Evolutionary conservation across 106 monocot genomes (phyloP).

Genomic region (Acorus gramineus): DNA sequence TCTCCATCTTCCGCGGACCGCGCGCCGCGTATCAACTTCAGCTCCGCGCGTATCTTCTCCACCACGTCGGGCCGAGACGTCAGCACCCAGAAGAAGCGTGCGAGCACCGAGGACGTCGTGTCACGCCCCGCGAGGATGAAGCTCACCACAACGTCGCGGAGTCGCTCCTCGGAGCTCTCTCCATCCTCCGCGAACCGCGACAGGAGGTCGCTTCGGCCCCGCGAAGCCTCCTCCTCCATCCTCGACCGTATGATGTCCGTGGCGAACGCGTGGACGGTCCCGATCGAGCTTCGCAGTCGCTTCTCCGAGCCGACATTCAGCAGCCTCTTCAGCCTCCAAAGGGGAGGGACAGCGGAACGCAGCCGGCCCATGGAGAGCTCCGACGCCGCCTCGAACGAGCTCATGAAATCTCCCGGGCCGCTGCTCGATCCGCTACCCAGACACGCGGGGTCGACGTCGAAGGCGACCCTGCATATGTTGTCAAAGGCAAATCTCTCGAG

Average conservation of each 20-base stretch:
- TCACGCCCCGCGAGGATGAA: slow-evolving; percentile 23
- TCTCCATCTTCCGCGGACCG: background rate
- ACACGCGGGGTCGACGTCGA: slow-evolving; percentile 12
- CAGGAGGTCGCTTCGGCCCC: too few relatives aligned
- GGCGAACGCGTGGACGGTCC: too few relatives aligned
- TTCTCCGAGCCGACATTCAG: too few relatives aligned
- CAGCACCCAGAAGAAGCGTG: slow-evolving; percentile 18
- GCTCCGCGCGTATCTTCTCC: slow-evolving; percentile 6
- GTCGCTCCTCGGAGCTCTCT: too few relatives aligned
- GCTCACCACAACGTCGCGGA: slow-evolving; percentile 17
- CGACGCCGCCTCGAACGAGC: too few relatives aligned
- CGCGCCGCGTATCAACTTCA: background rate
- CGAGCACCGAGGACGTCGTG: slow-evolving; percentile 12
- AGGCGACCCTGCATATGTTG: slow-evolving; percentile 19
- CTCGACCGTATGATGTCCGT: too few relatives aligned
- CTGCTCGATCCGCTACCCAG: background rate
- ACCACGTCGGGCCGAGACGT: slow-evolving; percentile 3
- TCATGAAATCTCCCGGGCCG: background rate
- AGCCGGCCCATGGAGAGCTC: too few relatives aligned
- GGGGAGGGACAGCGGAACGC: too few relatives aligned
- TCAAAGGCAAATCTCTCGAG: slow-evolving; percentile 30
- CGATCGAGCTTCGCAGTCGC: too few relatives aligned
- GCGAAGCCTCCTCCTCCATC: too few relatives aligned
- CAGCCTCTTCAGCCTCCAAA: too few relatives aligned
- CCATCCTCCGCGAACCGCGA: too few relatives aligned